Percentiles rank a stretch among this genome's conserved stretches.
Evolutionary conservation across 2,329 filamentous ascomycete species (phyloP).

Genomic region (Aurifilum marmelostoma): DNA sequence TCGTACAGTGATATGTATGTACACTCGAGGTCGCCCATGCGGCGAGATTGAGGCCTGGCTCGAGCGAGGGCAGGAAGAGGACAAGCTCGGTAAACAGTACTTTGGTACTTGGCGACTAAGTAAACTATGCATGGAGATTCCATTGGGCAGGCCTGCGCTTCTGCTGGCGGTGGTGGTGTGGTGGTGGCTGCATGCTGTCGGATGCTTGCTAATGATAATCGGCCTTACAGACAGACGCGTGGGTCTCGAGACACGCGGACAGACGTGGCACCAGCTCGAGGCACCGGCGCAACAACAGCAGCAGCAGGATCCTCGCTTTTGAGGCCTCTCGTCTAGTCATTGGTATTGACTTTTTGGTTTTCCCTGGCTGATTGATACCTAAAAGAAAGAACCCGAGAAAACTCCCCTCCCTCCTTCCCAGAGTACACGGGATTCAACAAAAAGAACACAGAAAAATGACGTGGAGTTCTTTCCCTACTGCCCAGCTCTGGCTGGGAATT

Average conservation of each 20-base stretch:
- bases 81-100: not conserved
- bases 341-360: not conserved
- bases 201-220: not conserved
- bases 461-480: not conserved
- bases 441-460: not conserved
- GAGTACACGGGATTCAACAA: not conserved
- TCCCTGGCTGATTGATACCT: not conserved
- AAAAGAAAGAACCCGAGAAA: not conserved
- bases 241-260: slow-evolving; percentile 8
- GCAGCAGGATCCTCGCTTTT: not conserved
- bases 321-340: not conserved
- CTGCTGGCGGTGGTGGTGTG: not conserved
- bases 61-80: not conserved
- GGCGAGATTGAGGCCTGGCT: not conserved
- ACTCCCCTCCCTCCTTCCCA: not conserved
- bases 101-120: not conserved
- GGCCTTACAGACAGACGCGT: slow-evolving; percentile 6
- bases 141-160: slow-evolving; percentile 5
- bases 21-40: not conserved
- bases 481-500: not conserved
- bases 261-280: slow-evolving; percentile 13
- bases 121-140: not conserved
- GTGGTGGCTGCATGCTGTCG: not conserved
- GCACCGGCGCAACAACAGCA: not conserved
- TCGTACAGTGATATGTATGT: not conserved